phyloP scores from a whole-genome alignment of 371 early-diverging fungal species.

The Mortierella sp. region DNA sequence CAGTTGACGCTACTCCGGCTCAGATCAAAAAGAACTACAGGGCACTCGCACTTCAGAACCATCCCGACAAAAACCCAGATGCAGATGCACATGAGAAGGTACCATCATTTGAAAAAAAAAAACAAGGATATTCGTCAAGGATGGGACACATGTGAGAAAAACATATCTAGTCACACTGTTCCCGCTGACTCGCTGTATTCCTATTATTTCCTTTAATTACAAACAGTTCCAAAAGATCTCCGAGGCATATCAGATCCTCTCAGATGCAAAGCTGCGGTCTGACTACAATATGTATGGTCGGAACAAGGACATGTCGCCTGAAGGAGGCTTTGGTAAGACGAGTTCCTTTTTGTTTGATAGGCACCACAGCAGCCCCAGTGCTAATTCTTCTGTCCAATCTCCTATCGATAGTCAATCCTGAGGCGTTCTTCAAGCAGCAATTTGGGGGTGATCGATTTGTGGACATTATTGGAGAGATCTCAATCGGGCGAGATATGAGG shows the following conservation, averaged over 20 bases:
- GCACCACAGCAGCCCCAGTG: background rate
- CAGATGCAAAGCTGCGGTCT: constrained; percentile 86
- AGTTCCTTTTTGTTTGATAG: constrained; percentile 30
- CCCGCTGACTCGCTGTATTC: background rate
- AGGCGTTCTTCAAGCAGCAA: constrained; percentile 92
- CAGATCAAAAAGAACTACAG: constrained; percentile 98
- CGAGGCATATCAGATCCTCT: constrained; percentile 94
- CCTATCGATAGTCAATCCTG: constrained; percentile 83
- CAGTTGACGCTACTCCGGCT: constrained; percentile 80
- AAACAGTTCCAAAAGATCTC: constrained; percentile 90
- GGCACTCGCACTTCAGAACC: constrained; percentile 89
- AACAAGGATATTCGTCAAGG: background rate
- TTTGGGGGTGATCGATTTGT: constrained; percentile 96
- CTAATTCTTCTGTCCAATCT: no score
- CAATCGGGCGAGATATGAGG: constrained; percentile 91
- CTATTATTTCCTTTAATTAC: background rate
- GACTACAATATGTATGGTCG: constrained; percentile 89
- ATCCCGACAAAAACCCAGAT: constrained; percentile 95
- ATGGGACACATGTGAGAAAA: no score
- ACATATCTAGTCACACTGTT: no score
- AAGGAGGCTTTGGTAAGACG: constrained; percentile 76
- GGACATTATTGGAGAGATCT: constrained; percentile 96
- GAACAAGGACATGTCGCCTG: constrained; percentile 75
- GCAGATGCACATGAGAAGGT: constrained; percentile 90
- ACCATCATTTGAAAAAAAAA: constrained; percentile 6